Conservation (phyloP, 192 early-diverging fungal species). For the Pecoramyces ruminantium region DNA sequence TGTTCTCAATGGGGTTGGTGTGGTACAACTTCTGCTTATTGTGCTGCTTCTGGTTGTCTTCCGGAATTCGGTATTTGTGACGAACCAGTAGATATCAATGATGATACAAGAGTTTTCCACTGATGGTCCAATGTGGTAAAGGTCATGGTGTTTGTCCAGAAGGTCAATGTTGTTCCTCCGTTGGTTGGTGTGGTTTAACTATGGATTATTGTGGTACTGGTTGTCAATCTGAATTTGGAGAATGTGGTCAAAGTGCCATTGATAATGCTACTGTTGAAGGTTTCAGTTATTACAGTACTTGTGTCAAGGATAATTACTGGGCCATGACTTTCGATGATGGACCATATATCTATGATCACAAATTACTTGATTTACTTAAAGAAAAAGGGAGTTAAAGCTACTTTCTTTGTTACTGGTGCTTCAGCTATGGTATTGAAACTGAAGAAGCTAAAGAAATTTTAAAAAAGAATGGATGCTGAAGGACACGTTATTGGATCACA, state of each 20-base stretch:
- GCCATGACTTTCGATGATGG: conserved; percentile 55
- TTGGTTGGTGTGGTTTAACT: not conserved
- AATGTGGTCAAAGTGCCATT: not conserved
- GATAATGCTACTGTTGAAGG: no score
- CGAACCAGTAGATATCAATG: not conserved
- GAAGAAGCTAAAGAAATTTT: not conserved
- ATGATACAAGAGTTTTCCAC: not conserved
- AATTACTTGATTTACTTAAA: conserved; percentile 22
- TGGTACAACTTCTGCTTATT: no score
- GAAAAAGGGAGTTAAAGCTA: conserved; percentile 25
- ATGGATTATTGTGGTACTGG: not conserved
- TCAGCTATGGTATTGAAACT: conserved; percentile 8
- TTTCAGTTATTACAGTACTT: not conserved
- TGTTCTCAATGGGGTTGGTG: not conserved
- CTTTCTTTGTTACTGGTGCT: conserved; percentile 46
- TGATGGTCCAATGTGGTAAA: not conserved
- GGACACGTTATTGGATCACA: not conserved
- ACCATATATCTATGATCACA: conserved; percentile 22
- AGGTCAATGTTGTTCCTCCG: not conserved
- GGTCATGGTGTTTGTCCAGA: not conserved
- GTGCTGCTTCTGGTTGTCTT: no score
- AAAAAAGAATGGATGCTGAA: not conserved
- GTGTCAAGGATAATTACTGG: conserved; percentile 13
- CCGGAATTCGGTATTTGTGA: no score
- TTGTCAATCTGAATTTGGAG: not conserved